Percentiles rank a stretch among this genome's conserved stretches.
Conservation (phyloP, 2,329 filamentous ascomycete species). For the Clarireedia monteithiana region DNA sequence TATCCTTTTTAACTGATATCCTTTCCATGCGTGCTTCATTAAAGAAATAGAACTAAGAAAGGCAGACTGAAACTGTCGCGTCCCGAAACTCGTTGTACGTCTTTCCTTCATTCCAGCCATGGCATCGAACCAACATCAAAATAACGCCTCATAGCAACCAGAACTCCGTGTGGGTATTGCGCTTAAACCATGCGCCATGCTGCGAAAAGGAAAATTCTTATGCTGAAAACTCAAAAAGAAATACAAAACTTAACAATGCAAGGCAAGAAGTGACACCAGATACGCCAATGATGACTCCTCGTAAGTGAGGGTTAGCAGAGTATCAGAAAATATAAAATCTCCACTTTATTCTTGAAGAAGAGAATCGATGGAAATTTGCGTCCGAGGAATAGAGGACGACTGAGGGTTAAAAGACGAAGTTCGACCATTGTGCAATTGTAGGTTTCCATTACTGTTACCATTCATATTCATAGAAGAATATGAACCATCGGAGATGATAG, state of each 20-base stretch:
- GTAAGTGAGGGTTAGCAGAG: too few species aligned
- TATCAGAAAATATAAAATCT: background rate
- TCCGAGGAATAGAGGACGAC: constrained; percentile 1
- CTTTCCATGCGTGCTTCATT: background rate
- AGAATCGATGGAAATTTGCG: constrained; percentile 6
- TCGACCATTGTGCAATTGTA: background rate
- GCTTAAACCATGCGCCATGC: background rate
- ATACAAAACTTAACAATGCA: background rate
- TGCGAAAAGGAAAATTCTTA: background rate
- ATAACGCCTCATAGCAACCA: background rate
- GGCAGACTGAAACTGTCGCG: too few species aligned
- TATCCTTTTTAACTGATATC: background rate
- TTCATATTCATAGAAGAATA: background rate
- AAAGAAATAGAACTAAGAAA: background rate
- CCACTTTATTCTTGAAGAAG: background rate
- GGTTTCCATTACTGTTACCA: background rate
- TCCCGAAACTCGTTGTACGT: too few species aligned
- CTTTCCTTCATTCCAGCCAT: too few species aligned
- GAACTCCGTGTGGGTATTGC: background rate
- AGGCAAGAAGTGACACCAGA: background rate
- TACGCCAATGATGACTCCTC: background rate
- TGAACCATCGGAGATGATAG: background rate
- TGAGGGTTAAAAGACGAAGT: background rate
- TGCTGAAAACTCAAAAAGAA: background rate
- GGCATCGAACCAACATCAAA: too few species aligned